These are phyloP conservation scores for Dendrobium chrysotoxum DNA, from an alignment of 106 monocot species.

Conservation along the genomic window DNA sequence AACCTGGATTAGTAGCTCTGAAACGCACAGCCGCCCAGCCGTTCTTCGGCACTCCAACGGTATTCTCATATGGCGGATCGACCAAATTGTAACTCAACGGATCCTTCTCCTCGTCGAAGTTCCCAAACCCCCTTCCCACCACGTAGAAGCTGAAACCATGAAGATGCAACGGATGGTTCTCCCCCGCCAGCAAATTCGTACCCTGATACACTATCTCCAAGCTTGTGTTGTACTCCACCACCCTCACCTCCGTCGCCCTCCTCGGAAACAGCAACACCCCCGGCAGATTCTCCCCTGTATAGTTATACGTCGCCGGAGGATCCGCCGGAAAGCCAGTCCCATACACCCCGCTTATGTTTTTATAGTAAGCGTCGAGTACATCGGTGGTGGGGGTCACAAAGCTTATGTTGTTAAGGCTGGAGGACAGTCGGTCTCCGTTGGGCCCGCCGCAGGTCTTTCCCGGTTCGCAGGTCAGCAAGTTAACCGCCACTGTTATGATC, in stretches of 20 bases:
- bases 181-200: constrained; percentile 41
- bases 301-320: constrained; percentile 47
- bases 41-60: constrained; percentile 32
- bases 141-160: constrained; percentile 73
- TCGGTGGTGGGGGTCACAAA: constrained; percentile 39
- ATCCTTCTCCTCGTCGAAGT: constrained; percentile 25
- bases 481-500: constrained; percentile 58
- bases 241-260: constrained; percentile 53
- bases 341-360: constrained; percentile 18
- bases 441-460: neutral
- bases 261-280: neutral
- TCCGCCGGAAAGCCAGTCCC: constrained; percentile 45
- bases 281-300: constrained; percentile 20
- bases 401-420: constrained; percentile 66
- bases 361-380: constrained; percentile 44
- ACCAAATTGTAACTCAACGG: constrained; percentile 41
- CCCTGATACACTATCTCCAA: constrained; percentile 72
- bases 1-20: constrained; percentile 45
- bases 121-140: constrained; percentile 67
- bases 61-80: constrained; percentile 48
- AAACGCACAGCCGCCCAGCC: constrained; percentile 56
- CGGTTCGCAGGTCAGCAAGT: constrained; percentile 21
- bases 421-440: constrained; percentile 18
- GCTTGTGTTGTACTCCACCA: constrained; percentile 36
- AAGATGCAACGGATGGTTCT: constrained; percentile 66